Percentiles rank a stretch among this genome's conserved stretches.
These are phyloP conservation scores for Nelumbo lutea DNA, from an alignment of 164 flowering plant species.

Conservation along the genomic window DNA sequence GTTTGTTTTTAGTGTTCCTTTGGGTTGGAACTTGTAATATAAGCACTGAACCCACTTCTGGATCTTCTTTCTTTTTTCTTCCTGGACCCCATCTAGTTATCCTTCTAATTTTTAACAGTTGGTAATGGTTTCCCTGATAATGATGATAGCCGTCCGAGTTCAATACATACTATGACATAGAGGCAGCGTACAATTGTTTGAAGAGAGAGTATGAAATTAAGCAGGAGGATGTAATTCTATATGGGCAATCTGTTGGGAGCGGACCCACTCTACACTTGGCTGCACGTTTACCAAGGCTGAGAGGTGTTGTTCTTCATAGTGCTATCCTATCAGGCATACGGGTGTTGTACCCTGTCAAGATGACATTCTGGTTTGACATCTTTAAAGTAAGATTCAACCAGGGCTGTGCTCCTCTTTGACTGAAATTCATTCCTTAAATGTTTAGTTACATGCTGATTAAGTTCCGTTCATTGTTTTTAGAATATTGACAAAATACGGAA, in stretches of 20 bases:
- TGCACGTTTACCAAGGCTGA: slow-evolving; percentile 49
- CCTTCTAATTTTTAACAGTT: not conserved
- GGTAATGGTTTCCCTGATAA: slow-evolving; percentile 6
- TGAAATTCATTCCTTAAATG: not conserved
- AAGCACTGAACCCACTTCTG: not conserved
- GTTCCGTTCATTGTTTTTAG: slow-evolving; percentile 36
- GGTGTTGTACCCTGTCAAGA: slow-evolving; percentile 79
- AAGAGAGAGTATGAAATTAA: slow-evolving; percentile 65
- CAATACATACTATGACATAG: slow-evolving; percentile 91
- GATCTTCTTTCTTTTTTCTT: not conserved
- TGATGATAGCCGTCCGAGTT: slow-evolving; percentile 69
- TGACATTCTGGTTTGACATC: slow-evolving; percentile 96
- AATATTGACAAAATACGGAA: slow-evolving; percentile 88
- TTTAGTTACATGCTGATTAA: slow-evolving; percentile 11
- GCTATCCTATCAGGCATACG: slow-evolving; percentile 91
- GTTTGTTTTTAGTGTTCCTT: not conserved
- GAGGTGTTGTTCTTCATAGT: slow-evolving; percentile 88
- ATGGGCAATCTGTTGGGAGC: slow-evolving; percentile 96
- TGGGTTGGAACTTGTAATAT: not conserved
- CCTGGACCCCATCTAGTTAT: not conserved
- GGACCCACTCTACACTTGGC: slow-evolving; percentile 91
- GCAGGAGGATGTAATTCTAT: slow-evolving; percentile 80
- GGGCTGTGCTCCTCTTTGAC: not conserved
- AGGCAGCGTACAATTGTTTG: slow-evolving; percentile 85
- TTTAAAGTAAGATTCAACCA: slow-evolving; percentile 56